phyloP scores from a whole-genome alignment of 2,329 filamentous ascomycete species.

The Aureobasidium sp. region DNA sequence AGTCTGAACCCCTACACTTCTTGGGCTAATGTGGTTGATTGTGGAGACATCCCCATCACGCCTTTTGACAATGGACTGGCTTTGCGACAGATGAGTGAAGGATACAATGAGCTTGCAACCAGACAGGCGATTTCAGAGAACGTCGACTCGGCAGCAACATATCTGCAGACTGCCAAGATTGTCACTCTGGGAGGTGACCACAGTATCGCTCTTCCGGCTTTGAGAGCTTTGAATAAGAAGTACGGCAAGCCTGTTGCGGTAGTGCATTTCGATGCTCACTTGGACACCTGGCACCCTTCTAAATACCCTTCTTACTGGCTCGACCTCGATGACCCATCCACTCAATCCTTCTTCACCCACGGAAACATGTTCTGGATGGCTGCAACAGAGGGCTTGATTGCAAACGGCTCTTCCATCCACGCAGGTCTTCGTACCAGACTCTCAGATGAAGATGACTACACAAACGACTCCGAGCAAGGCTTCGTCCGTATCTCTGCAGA shows the following conservation, averaged over 20 bases:
- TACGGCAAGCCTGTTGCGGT: constrained; percentile 39
- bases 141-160: constrained; percentile 29
- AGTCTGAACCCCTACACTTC: constrained; percentile 73
- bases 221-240: constrained; percentile 38
- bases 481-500: constrained; percentile 75
- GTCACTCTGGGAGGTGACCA: constrained; percentile 43
- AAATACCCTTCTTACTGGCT: constrained; percentile 74
- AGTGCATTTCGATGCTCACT: constrained; percentile 51
- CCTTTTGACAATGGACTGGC: constrained; percentile 82
- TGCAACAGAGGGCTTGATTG: constrained; percentile 67
- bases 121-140: constrained; percentile 28
- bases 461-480: constrained; percentile 62
- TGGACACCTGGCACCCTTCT: constrained; percentile 77
- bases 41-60: constrained; percentile 80
- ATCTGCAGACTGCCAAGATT: constrained; percentile 37
- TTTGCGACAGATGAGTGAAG: constrained; percentile 73
- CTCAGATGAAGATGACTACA: constrained; percentile 58
- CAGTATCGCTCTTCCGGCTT: constrained; percentile 41
- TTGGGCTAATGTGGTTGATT: constrained; percentile 76
- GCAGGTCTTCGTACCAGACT: constrained; percentile 74
- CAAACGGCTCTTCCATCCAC: constrained; percentile 67
- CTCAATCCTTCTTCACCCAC: constrained; percentile 72
- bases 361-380: constrained; percentile 91
- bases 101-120: constrained; percentile 59
- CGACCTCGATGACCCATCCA: constrained; percentile 38